These are phyloP conservation scores for Sugiyamaella smithiae DNA, from an alignment of 805 yeast species.

Conservation along the genomic window DNA sequence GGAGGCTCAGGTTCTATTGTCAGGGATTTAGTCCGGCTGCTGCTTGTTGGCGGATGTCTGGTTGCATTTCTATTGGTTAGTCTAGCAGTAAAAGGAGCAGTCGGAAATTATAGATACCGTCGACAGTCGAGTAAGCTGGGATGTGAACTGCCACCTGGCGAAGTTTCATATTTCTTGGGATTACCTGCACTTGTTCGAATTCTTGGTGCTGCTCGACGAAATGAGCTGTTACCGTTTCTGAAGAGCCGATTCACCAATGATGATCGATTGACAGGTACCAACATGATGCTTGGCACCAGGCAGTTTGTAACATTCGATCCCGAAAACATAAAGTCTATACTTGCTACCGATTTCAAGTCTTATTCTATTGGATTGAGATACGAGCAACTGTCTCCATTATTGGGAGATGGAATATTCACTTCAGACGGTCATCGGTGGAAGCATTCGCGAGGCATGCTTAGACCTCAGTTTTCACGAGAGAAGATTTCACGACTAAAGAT, in stretches of 20 bases:
- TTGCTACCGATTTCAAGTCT: slow-evolving; percentile 35
- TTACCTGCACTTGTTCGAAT: not conserved
- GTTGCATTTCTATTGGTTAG: no score
- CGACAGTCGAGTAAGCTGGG: not conserved
- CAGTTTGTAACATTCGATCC: slow-evolving; percentile 31
- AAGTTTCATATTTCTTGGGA: not conserved
- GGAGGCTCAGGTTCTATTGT: no score
- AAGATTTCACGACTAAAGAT: slow-evolving; percentile 32
- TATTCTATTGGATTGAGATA: slow-evolving; percentile 33
- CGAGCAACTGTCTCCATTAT: slow-evolving; percentile 29
- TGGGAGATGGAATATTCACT: slow-evolving; percentile 39
- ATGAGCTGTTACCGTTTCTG: not conserved
- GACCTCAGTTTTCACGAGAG: slow-evolving; percentile 37
- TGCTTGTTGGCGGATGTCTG: no score
- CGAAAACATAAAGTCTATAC: slow-evolving; percentile 34
- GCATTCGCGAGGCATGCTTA: slow-evolving; percentile 36
- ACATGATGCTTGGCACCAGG: not conserved
- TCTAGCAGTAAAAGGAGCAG: not conserved
- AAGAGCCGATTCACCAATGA: not conserved
- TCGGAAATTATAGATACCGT: not conserved
- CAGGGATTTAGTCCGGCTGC: no score
- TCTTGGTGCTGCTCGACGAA: not conserved
- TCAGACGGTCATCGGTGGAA: slow-evolving; percentile 36
- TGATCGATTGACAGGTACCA: not conserved
- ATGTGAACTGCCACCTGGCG: not conserved